Base-by-base conservation (phyloP, 768 basidiomycete species). In the Tulasnella sp. region DNA sequence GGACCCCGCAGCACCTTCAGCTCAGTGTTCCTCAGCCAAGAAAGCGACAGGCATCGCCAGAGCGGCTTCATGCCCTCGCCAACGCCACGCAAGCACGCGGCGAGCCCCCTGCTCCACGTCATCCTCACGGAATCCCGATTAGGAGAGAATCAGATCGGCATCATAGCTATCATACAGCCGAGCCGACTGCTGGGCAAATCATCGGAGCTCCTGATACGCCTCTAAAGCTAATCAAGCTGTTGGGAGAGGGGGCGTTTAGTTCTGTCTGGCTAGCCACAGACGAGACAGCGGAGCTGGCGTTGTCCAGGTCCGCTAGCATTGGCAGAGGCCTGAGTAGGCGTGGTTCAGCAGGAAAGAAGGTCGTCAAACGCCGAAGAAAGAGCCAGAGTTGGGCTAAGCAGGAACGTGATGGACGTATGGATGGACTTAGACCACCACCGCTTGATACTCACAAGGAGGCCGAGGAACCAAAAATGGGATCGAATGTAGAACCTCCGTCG, bases 181-280 rank as follows among this genome's bases (percentile, higher is more conserved):
- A 76, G 8, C 75, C 75, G n/a, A 22, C 67, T 29, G 12, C 75
- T 22, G 75, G 75, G 17, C 69, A 68, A 31, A 68, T 76, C 64
- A 76, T 76, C 40, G 75, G 75, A 19, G 75, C 64, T 31, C 75
- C 75, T 31, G 75, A 68, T 38, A 76, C 75, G 25, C 75, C 75
- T 12, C 58, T 80, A 45, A 74, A 73, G 29, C 87, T 93, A 9
- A 79, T 88, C 38, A 85, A 84, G 1, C 82, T 85, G 3, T 85
- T 94, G 2, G 92, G 92, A 29, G 87, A 88, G 42, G 92, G 92
- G 54, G 88, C 91, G 0, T 94, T 94, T 82, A 90, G 89, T 68
- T 86, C 86, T 69, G 92, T 94, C 17, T 93, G 91, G 90, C 86
- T 92, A 8, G 91, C 91, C 1, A 85, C 86, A 67, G 88, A 88